Conservation (phyloP, 495 filamentous ascomycete genomes). For the Aspergillus incahuasiensis region DNA sequence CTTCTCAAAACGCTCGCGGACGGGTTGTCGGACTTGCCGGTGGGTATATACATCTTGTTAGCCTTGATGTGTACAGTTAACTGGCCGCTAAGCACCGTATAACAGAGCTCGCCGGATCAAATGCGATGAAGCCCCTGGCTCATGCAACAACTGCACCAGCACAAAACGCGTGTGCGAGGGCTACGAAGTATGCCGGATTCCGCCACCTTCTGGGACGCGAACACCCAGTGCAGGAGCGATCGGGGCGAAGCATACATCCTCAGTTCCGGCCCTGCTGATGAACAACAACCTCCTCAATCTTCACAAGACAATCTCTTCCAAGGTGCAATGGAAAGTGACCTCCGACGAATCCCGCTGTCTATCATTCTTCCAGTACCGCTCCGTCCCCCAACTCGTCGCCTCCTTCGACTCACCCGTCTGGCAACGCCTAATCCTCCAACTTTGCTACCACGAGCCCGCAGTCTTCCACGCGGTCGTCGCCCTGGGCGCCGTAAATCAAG, state of each 20-base stretch:
- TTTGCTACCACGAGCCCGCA: not conserved
- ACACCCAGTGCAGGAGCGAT: too few relatives aligned
- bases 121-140: not conserved
- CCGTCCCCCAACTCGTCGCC: not conserved
- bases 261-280: too few relatives aligned
- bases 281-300: too few relatives aligned
- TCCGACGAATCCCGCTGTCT: not conserved
- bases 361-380: not conserved
- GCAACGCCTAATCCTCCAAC: not conserved
- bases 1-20: not conserved
- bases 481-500: not conserved
- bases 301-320: not conserved
- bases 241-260: too few relatives aligned
- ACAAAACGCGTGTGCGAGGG: not conserved
- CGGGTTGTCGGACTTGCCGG: not conserved
- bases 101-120: not conserved
- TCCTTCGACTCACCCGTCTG: not conserved
- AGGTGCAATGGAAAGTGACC: not conserved
- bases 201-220: not conserved
- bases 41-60: not conserved
- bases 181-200: not conserved
- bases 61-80: too few relatives aligned
- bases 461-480: not conserved
- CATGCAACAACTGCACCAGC: not conserved
- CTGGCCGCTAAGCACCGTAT: too few relatives aligned